Conservation (phyloP, 1,284 basidiomycete species). For the Tylopilus sp. region DNA sequence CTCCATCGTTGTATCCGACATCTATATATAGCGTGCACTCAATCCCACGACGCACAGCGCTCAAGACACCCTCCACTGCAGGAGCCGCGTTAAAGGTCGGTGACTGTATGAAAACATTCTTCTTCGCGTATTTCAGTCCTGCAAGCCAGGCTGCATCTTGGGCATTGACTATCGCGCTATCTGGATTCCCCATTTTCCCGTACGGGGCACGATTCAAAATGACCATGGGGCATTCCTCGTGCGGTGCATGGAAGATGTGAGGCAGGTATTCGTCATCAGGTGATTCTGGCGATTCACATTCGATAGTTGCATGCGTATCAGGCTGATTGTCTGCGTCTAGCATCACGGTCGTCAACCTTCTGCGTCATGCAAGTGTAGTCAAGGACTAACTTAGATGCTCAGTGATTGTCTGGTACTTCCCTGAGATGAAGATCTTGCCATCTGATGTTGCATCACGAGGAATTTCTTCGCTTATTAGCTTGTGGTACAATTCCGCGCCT, state of each 20-base stretch:
- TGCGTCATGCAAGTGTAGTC: background rate
- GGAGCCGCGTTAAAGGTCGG: constrained; percentile 76
- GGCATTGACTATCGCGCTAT: constrained; percentile 53
- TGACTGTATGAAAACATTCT: constrained; percentile 73
- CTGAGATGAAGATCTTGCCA: constrained; percentile 25
- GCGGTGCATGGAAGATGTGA: constrained; percentile 51
- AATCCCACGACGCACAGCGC: constrained; percentile 66
- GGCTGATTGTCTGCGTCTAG: constrained; percentile 38
- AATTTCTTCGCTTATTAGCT: constrained; percentile 16
- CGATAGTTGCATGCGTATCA: constrained; percentile 31
- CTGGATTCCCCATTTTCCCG: constrained; percentile 39
- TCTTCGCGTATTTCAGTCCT: constrained; percentile 63
- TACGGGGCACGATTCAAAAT: constrained; percentile 69
- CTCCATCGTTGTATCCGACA: constrained; percentile 70
- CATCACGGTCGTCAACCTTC: constrained; percentile 12
- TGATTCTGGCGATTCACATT: constrained; percentile 28
- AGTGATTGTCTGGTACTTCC: constrained; percentile 35
- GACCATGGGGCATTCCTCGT: constrained; percentile 68
- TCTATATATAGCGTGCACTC: constrained; percentile 62
- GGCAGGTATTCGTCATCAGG: constrained; percentile 36
- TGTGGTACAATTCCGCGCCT: constrained; percentile 29
- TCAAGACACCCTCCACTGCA: constrained; percentile 60
- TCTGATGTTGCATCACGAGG: constrained; percentile 6
- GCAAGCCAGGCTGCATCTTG: constrained; percentile 79
- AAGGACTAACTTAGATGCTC: constrained; percentile 33